A percentile compares a stretch with the other conserved stretches of the same genome.
phyloP scores from a whole-genome alignment of 2,329 filamentous ascomycete genomes.

The Diaporthe australafricana region DNA sequence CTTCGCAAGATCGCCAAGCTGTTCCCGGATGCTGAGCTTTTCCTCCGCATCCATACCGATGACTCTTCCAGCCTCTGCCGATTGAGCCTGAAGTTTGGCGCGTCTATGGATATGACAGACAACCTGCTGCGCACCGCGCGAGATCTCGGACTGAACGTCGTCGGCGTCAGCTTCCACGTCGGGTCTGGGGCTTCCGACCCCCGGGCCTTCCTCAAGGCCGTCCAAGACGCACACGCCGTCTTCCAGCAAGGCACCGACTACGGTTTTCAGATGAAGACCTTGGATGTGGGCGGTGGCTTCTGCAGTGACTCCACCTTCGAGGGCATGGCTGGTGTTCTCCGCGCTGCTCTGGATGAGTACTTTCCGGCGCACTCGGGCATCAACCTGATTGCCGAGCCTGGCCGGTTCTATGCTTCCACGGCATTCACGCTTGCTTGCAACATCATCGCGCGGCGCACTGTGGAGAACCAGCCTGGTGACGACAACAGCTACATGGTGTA shows the following conservation, averaged over 20 bases:
- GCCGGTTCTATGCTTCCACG: constrained; percentile 92
- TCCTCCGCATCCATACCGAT: constrained; percentile 94
- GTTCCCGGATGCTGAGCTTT: constrained; percentile 89
- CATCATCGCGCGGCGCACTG: constrained; percentile 92
- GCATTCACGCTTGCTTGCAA: constrained; percentile 97
- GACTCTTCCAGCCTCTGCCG: constrained; percentile 95
- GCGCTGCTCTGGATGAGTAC: constrained; percentile 84
- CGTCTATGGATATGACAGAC: constrained; percentile 83
- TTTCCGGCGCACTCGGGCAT: constrained; percentile 81
- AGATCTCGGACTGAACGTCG: constrained; percentile 86
- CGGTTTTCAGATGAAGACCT: constrained; percentile 84
- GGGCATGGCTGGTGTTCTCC: constrained; percentile 84
- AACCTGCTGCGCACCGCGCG: constrained; percentile 83
- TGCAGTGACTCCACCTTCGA: constrained; percentile 87
- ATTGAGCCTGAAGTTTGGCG: constrained; percentile 97
- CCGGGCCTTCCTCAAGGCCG: constrained; percentile 89
- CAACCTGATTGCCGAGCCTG: constrained; percentile 93
- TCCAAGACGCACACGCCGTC: constrained; percentile 87
- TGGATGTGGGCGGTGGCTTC: constrained; percentile 96
- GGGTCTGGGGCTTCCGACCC: constrained; percentile 96
- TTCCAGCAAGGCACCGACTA: constrained; percentile 85
- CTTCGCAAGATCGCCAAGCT: constrained; percentile 97
- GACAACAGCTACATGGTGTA: constrained; percentile 94
- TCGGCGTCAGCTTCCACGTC: constrained; percentile 97
- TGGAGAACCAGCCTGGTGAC: constrained; percentile 72